Evolutionary conservation across 352 stramenopile species (phyloP).

Genomic region (Globisporangium takayamanum): DNA sequence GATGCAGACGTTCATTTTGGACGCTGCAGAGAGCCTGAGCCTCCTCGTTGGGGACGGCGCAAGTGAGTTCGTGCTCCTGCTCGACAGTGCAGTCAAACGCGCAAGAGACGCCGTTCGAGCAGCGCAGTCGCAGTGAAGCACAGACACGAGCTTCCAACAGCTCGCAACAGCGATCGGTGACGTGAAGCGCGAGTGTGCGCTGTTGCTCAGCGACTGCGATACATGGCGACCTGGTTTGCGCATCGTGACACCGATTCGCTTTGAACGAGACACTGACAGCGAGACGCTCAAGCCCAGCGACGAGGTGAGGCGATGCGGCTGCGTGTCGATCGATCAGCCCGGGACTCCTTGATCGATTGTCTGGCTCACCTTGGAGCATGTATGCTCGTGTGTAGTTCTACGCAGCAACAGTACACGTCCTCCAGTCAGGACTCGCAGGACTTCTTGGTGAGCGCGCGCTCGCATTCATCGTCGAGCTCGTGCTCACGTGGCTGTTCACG

Average conservation of each 20-base stretch:
- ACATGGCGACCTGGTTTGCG: background rate
- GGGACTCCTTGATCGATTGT: too few species aligned
- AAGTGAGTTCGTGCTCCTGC: conserved; percentile 51
- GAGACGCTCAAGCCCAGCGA: conserved; percentile 15
- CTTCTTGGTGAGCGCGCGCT: conserved; percentile 23
- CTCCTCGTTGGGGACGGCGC: conserved; percentile 43
- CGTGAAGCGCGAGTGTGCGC: conserved; percentile 31
- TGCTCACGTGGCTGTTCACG: conserved; percentile 52
- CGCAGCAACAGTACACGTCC: conserved; percentile 16
- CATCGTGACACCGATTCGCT: background rate
- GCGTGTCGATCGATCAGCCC: background rate
- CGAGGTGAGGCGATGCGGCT: conserved; percentile 1
- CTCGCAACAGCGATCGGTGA: conserved; percentile 31
- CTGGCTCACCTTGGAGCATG: background rate
- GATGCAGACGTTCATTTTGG: conserved; percentile 39
- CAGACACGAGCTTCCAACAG: conserved; percentile 1
- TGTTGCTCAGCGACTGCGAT: background rate
- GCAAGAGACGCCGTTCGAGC: conserved; percentile 7
- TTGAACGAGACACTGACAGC: background rate
- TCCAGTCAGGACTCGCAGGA: conserved; percentile 32
- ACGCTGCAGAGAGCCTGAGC: conserved; percentile 43
- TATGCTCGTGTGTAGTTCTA: conserved; percentile 21
- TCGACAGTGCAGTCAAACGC: conserved; percentile 25
- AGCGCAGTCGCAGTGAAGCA: background rate
- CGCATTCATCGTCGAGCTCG: conserved; percentile 26